These are phyloP conservation scores for Nicotiana tomentosiformis DNA, from an alignment of 257 asterid species.

Conservation along the genomic window DNA sequence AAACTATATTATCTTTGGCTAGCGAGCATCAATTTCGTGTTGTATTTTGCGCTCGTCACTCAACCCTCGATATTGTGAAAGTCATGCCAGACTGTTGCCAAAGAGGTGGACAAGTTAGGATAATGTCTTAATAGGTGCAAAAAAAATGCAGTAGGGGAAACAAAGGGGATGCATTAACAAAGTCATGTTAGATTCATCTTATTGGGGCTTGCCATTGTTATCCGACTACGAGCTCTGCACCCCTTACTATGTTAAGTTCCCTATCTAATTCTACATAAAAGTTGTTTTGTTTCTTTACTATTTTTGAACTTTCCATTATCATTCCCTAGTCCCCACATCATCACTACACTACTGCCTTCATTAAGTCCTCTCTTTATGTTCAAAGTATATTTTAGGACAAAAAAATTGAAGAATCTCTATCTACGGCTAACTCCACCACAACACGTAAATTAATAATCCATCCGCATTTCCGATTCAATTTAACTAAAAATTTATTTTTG, in stretches of 20 bases:
- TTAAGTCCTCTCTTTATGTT: background rate
- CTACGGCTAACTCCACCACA: too few species aligned
- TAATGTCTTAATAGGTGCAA: background rate
- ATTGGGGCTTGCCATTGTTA: background rate
- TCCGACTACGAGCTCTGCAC: conserved; percentile 5
- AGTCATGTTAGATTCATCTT: background rate
- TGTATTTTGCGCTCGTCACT: too few species aligned
- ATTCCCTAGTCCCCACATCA: background rate
- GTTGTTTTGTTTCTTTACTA: background rate
- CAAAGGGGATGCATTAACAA: background rate
- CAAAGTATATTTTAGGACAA: background rate
- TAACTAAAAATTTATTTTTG: too few species aligned
- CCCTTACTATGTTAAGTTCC: background rate
- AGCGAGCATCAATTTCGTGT: too few species aligned
- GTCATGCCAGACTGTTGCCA: background rate
- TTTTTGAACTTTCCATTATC: background rate
- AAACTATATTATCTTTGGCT: too few species aligned
- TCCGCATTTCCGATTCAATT: too few species aligned
- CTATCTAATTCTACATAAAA: background rate
- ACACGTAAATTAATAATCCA: too few species aligned
- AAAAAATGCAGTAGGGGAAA: background rate
- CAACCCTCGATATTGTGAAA: too few species aligned
- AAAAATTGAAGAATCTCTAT: too few species aligned
- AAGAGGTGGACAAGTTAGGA: background rate
- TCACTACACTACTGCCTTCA: background rate